A percentile compares a stretch with the other conserved stretches of the same genome.
Evolutionary conservation across 768 basidiomycete species (phyloP).

Genomic region (Panaeolus cyanescens): DNA sequence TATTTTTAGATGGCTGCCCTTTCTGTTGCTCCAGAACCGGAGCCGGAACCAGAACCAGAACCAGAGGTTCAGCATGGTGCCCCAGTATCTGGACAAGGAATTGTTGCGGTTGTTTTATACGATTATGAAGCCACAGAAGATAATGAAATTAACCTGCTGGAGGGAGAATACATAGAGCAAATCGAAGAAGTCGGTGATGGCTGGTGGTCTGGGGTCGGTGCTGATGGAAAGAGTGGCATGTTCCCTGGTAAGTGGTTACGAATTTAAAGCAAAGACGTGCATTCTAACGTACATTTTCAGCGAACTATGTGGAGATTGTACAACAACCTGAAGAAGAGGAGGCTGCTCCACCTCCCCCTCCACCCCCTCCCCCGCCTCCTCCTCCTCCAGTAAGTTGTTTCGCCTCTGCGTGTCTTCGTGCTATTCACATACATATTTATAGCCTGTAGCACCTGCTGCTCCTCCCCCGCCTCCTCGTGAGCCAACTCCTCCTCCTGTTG

Average conservation of each 20-base stretch:
- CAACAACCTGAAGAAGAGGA: conserved; percentile 45
- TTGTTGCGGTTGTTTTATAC: conserved; percentile 76
- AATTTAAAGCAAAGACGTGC: neutral
- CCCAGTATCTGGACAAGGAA: conserved; percentile 43
- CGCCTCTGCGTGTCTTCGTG: neutral
- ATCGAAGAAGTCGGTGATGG: conserved; percentile 86
- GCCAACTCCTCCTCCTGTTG: conserved; percentile 45
- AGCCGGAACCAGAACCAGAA: conserved; percentile 27
- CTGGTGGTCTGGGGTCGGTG: conserved; percentile 87
- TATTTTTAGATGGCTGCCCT: neutral
- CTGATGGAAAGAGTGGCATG: conserved; percentile 72
- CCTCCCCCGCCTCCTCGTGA: conserved; percentile 50
- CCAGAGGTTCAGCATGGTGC: conserved; percentile 26
- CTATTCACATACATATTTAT: neutral
- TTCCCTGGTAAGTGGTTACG: conserved; percentile 71
- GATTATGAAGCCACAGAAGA: conserved; percentile 86
- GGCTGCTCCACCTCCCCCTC: conserved; percentile 48
- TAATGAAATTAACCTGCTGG: conserved; percentile 79
- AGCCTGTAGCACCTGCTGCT: conserved; percentile 38
- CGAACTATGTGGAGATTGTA: conserved; percentile 86
- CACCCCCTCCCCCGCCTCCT: conserved; percentile 61
- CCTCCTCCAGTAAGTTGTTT: conserved; percentile 44
- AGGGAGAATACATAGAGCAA: conserved; percentile 81
- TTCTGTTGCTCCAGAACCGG: conserved; percentile 10
- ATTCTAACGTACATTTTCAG: conserved; percentile 31